Evolutionary conservation across 768 basidiomycete genomes (phyloP).

Genomic region (Nidularia sp.): DNA sequence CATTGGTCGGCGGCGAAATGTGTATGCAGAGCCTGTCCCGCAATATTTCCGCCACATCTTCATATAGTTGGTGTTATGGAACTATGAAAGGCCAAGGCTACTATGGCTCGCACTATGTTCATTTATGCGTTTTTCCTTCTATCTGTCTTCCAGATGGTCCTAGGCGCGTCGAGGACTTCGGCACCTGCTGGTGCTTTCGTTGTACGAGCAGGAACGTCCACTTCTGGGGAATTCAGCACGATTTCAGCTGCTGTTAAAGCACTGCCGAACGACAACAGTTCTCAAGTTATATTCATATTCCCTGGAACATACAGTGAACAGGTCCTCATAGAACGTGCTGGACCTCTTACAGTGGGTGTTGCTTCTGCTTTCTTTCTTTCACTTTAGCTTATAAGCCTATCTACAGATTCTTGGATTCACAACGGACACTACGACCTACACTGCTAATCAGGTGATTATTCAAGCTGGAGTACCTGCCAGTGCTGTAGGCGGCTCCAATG

Average conservation of each 20-base stretch:
- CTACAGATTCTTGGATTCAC: constrained; percentile 15
- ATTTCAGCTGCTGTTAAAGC: constrained; percentile 31
- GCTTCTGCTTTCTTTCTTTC: neutral
- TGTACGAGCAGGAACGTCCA: constrained; percentile 30
- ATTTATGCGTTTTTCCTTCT: neutral
- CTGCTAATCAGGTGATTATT: constrained; percentile 25
- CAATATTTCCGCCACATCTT: neutral
- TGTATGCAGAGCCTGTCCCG: neutral
- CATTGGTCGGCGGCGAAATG: neutral
- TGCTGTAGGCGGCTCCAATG: constrained; percentile 34
- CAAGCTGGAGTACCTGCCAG: constrained; percentile 18
- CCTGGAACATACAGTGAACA: constrained; percentile 42
- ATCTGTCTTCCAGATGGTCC: neutral
- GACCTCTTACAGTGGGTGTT: constrained; percentile 29
- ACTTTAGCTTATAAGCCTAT: neutral
- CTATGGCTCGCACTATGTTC: neutral
- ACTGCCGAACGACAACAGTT: constrained; percentile 32
- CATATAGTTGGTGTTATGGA: neutral
- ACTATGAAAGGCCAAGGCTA: neutral
- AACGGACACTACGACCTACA: constrained; percentile 22
- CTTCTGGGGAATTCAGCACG: constrained; percentile 32
- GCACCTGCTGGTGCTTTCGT: constrained; percentile 36
- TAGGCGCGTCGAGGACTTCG: constrained; percentile 24
- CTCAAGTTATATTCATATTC: constrained; percentile 38
- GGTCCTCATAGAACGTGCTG: constrained; percentile 34